Percentiles rank a stretch among this genome's conserved stretches.
phyloP scores from a whole-genome alignment of 208 protist species.

The Acanthamoeba castellanii region DNA sequence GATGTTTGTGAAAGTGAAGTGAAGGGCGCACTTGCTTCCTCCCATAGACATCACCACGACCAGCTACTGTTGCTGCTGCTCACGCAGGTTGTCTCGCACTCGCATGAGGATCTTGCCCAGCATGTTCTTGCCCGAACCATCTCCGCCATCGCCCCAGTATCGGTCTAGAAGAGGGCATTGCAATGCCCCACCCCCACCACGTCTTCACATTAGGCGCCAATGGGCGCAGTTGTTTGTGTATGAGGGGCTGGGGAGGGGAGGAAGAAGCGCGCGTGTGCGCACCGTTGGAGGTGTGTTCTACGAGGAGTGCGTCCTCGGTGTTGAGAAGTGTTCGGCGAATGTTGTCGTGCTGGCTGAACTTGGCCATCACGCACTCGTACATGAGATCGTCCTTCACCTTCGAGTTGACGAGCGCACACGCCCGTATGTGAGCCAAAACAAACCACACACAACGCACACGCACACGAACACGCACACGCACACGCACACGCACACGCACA shows the following conservation, averaged over 20 bases:
- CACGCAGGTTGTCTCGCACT: neutral
- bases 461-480: neutral
- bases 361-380: conserved; percentile 19
- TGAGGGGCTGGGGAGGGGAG: too few species aligned
- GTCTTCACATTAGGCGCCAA: too few species aligned
- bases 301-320: conserved; percentile 31
- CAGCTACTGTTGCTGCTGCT: neutral
- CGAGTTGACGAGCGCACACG: neutral
- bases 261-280: too few species aligned
- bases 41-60: too few species aligned
- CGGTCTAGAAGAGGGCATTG: neutral
- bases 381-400: conserved; percentile 71
- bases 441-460: neutral
- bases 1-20: too few species aligned
- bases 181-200: too few species aligned
- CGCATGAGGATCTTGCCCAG: conserved; percentile 44
- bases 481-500: neutral
- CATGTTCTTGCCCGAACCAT: conserved; percentile 64
- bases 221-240: too few species aligned
- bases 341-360: conserved; percentile 70
- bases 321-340: conserved; percentile 25
- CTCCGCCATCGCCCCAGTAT: conserved; percentile 69
- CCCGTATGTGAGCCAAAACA: neutral
- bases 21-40: too few species aligned
- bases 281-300: conserved; percentile 63